phyloP scores from a whole-genome alignment of 176 grass and related monocot species.

The Urochloa ruziziensis region DNA sequence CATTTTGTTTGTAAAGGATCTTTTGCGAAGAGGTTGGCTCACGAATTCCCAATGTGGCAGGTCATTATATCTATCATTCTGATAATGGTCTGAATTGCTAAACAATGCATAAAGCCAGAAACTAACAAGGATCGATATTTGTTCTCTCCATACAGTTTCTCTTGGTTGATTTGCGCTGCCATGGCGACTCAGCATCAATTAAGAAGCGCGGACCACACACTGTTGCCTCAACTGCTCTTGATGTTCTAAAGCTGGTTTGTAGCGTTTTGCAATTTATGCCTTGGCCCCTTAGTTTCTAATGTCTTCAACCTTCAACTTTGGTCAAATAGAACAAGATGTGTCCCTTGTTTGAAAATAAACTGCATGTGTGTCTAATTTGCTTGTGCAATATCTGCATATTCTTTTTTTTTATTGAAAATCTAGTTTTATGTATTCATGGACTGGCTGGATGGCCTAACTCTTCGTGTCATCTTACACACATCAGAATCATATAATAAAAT shows the following conservation, averaged over 20 bases:
- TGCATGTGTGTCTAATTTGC: not conserved
- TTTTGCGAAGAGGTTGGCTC: slow-evolving; percentile 84
- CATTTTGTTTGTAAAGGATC: slow-evolving; percentile 46
- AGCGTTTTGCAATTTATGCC: slow-evolving; percentile 14
- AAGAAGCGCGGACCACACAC: slow-evolving; percentile 81
- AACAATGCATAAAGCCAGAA: not conserved
- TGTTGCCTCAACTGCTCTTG: slow-evolving; percentile 84
- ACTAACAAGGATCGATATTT: not conserved
- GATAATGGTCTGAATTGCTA: slow-evolving; percentile 10
- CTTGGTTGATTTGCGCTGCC: slow-evolving; percentile 97
- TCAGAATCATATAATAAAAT: not conserved
- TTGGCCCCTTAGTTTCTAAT: slow-evolving; percentile 12
- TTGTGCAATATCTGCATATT: not conserved
- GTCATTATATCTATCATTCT: slow-evolving; percentile 32
- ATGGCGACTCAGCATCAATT: slow-evolving; percentile 76
- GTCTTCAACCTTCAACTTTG: not conserved
- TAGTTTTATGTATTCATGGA: not conserved
- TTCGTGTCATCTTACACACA: not conserved
- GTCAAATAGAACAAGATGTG: not conserved
- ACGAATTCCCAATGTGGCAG: slow-evolving; percentile 99
- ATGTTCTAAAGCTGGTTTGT: slow-evolving; percentile 93
- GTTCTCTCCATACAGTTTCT: slow-evolving; percentile 68
- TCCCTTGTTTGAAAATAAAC: not conserved
- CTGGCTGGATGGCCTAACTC: not conserved
- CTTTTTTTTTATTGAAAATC: not conserved